Base-by-base conservation (phyloP, 306 rosid genomes). In the Quercus alba region DNA sequence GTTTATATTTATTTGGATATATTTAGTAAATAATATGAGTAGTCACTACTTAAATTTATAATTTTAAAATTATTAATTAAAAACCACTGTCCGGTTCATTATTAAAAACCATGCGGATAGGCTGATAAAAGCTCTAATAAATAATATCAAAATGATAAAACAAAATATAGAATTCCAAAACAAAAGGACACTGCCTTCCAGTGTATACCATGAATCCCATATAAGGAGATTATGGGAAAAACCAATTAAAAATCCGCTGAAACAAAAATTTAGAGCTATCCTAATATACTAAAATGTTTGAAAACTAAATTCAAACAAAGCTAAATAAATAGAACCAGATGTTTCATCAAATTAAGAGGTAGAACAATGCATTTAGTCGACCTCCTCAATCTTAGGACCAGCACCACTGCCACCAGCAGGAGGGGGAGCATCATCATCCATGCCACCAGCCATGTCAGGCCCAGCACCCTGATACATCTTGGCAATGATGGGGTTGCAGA, bases 301-400 rank as follows among this genome's bases (percentile, higher is more conserved):
- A 49, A 81, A 67, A 5, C 66, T 46, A 74, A 68, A 33, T 2
- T 64, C 58, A 21, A 5, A 46, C 3, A 13, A 19, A 75, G n/a
- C 72, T 58, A 13, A 51, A 41, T 46, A 10, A 51, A 41, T 46
- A 10, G 61, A 35, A 75, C 62, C 56, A 28, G 2, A 17, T 61
- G 10, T 81, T 19, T 5, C 51, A 20, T 21, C 31, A 13, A 49
- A 46, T 9, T 11, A 7, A 20, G 59, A 4, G 8, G 4, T 58
- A 2, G 46, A 41, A 61, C 8, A 28, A 3, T 15, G 18, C 35
- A 70, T 61, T 90, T 89, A 90, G 62, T 90, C 91, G 4, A 92
- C 94, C 87, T 92, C 92, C 81, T 92, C 97, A 55, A 92, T 92
- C 82, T 90, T 92, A 4, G 95, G 95, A 52, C 94, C 94, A 77